Percentiles rank a stretch among this genome's conserved stretches.
Evolutionary conservation across 2,329 filamentous ascomycete species (phyloP).

Genomic region (Dactylellina sp.): DNA sequence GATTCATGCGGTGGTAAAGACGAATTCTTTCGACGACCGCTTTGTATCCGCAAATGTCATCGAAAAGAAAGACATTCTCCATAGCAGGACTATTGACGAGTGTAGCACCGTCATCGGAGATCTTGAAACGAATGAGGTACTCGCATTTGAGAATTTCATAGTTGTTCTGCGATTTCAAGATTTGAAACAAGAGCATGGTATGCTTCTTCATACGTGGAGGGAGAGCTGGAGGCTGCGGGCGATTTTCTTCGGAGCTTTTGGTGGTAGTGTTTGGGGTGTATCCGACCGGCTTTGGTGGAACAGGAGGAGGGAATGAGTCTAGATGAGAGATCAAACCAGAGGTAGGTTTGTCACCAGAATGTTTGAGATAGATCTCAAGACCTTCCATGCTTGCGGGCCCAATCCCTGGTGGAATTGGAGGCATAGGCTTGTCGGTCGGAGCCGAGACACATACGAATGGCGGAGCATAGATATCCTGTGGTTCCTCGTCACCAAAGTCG

Average conservation of each 20-base stretch:
- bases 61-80: slow-evolving; percentile 28
- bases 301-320: slow-evolving; percentile 3
- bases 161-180: slow-evolving; percentile 20
- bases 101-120: slow-evolving; percentile 9
- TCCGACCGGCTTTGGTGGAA: slow-evolving; percentile 12
- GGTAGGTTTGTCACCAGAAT: background rate
- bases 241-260: background rate
- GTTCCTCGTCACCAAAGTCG: background rate
- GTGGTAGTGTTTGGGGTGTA: background rate
- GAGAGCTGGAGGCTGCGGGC: background rate
- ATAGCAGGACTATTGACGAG: slow-evolving; percentile 20
- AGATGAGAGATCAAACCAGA: background rate
- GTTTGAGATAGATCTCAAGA: background rate
- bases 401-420: background rate
- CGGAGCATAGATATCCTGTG: slow-evolving; percentile 11
- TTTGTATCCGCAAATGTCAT: slow-evolving; percentile 19
- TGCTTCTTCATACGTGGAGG: background rate
- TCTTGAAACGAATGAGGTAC: slow-evolving; percentile 34
- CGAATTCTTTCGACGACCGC: slow-evolving; percentile 25
- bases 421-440: background rate
- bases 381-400: background rate
- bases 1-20: slow-evolving; percentile 25
- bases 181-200: slow-evolving; percentile 34
- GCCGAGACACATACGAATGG: background rate
- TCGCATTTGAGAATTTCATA: slow-evolving; percentile 18